These are phyloP conservation scores for Trichoderma gamsii DNA, from an alignment of 495 filamentous ascomycete species.

Conservation along the genomic window DNA sequence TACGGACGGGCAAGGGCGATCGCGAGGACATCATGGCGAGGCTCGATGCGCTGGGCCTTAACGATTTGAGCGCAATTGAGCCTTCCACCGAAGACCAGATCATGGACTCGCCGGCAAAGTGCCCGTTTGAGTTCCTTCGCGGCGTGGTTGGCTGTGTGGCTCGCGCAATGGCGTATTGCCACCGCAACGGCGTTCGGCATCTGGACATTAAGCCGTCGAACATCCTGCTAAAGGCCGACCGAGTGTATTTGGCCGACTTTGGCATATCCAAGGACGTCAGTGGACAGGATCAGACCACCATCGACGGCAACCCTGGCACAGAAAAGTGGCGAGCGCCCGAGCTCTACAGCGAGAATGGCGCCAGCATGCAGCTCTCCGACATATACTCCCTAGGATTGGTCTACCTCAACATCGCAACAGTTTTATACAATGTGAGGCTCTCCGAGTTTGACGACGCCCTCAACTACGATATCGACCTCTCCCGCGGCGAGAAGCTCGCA, in stretches of 20 bases:
- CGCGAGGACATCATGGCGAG: slow-evolving; percentile 29
- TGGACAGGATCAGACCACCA: slow-evolving; percentile 31
- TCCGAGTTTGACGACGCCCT: slow-evolving; percentile 34
- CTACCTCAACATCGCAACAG: slow-evolving; percentile 31
- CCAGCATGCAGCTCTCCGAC: slow-evolving; percentile 34
- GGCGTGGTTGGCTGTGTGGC: slow-evolving; percentile 34
- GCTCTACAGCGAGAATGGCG: slow-evolving; percentile 24
- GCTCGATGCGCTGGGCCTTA: slow-evolving; percentile 28
- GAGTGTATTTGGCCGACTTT: slow-evolving; percentile 40
- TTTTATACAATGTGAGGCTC: slow-evolving; percentile 26
- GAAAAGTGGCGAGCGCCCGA: slow-evolving; percentile 36
- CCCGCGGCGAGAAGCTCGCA: slow-evolving; percentile 2
- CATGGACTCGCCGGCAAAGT: slow-evolving; percentile 13
- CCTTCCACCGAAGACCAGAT: not conserved
- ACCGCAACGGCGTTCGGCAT: slow-evolving; percentile 35
- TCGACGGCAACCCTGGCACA: slow-evolving; percentile 29
- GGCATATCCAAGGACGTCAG: slow-evolving; percentile 36
- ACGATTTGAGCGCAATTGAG: slow-evolving; percentile 25
- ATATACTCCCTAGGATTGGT: slow-evolving; percentile 34
- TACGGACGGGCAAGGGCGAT: slow-evolving; percentile 26
- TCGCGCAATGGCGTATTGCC: slow-evolving; percentile 35
- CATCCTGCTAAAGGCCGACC: slow-evolving; percentile 33
- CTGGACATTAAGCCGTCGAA: slow-evolving; percentile 40
- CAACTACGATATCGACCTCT: slow-evolving; percentile 22
- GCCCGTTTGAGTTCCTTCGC: slow-evolving; percentile 29